These are phyloP conservation scores for Trichoderma cornu-damae DNA, from an alignment of 2,329 filamentous ascomycete genomes.

Conservation along the genomic window DNA sequence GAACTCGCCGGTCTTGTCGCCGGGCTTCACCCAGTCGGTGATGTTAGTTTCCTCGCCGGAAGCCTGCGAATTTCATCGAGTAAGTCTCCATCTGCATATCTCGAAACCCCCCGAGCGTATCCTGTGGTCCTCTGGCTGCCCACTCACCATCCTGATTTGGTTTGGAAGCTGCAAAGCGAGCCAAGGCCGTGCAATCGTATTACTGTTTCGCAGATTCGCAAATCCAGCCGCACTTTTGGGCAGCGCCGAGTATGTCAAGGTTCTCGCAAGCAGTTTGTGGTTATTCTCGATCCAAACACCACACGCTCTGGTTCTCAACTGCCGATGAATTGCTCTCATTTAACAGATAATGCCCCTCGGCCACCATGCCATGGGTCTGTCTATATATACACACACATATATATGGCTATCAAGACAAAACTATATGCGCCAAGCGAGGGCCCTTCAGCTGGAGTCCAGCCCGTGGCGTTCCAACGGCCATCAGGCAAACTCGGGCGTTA, in stretches of 20 bases:
- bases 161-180: neutral
- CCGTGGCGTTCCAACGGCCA: neutral
- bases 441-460: constrained; percentile 4
- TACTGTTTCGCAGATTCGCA: neutral
- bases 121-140: neutral
- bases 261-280: neutral
- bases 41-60: constrained; percentile 39
- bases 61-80: constrained; percentile 30
- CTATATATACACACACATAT: neutral
- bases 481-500: neutral
- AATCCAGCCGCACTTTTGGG: neutral
- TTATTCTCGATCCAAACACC: neutral
- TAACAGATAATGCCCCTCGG: neutral
- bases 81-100: constrained; percentile 20
- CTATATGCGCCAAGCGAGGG: constrained; percentile 23
- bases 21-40: constrained; percentile 76
- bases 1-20: constrained; percentile 82
- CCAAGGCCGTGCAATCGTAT: neutral
- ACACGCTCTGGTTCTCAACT: neutral
- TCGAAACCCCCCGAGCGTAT: neutral
- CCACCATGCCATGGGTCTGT: neutral
- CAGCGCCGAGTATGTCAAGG: neutral
- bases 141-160: constrained; percentile 10
- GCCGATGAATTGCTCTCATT: constrained; percentile 6
- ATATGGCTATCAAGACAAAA: constrained; percentile 46